Conservation (phyloP, 176 grass and related monocot species). For the Paspalum vaginatum region DNA sequence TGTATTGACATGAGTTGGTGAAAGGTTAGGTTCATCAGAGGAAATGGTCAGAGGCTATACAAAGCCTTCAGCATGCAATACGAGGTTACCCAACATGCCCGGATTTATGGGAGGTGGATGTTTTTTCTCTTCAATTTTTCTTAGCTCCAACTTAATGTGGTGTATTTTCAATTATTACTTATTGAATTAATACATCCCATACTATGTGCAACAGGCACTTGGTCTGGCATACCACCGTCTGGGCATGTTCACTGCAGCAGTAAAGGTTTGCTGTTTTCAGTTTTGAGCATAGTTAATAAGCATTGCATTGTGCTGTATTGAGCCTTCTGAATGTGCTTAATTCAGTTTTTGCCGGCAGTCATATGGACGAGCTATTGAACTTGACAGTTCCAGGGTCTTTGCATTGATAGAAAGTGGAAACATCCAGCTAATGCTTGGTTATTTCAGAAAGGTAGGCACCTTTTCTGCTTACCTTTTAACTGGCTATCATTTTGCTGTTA, state of each 20-base stretch:
- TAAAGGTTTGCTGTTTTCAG: constrained; percentile 65
- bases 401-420: constrained; percentile 91
- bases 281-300: constrained; percentile 35
- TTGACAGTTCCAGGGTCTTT: constrained; percentile 80
- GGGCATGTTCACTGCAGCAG: constrained; percentile 95
- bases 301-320: constrained; percentile 17
- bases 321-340: constrained; percentile 48
- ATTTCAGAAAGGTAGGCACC: constrained; percentile 85
- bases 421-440: constrained; percentile 88
- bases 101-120: constrained; percentile 93
- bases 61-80: constrained; percentile 89
- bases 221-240: constrained; percentile 93
- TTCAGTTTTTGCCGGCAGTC: constrained; percentile 64
- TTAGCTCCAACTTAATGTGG: constrained; percentile 10
- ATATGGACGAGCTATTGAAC: constrained; percentile 88
- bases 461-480: constrained; percentile 29
- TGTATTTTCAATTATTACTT: constrained; percentile 34
- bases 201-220: constrained; percentile 69
- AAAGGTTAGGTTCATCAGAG: constrained; percentile 84
- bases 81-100: constrained; percentile 74
- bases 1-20: constrained; percentile 30
- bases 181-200: constrained; percentile 36
- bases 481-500: constrained; percentile 9
- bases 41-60: constrained; percentile 89
- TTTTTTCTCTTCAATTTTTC: constrained; percentile 9